phyloP scores from a whole-genome alignment of 2,329 filamentous ascomycete genomes.

The Hymenoscyphus repandus region DNA sequence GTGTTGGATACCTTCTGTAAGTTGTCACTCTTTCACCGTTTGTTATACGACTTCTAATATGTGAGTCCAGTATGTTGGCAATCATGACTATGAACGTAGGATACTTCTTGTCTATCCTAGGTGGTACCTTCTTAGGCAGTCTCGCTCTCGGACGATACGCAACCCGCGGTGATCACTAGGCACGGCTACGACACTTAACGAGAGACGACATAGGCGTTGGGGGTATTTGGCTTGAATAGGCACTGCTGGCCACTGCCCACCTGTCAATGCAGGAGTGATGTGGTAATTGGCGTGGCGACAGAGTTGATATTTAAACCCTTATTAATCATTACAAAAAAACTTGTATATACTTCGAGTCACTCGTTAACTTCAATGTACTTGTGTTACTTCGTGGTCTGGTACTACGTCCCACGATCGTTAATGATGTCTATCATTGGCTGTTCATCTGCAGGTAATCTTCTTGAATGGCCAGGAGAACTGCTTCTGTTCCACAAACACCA shows the following conservation, averaged over 20 bases:
- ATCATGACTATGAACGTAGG: slow-evolving; percentile 88
- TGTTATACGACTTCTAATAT: slow-evolving; percentile 5
- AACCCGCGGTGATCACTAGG: slow-evolving; percentile 17
- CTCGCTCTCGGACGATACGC: slow-evolving; percentile 39
- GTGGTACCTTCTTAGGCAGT: slow-evolving; percentile 79
- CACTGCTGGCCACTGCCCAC: neutral
- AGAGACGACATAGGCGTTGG: neutral
- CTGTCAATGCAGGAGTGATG: neutral
- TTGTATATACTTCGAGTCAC: neutral
- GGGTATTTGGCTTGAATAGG: neutral
- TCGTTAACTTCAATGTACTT: neutral
- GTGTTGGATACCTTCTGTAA: slow-evolving; percentile 80
- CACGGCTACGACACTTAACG: neutral
- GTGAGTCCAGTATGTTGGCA: slow-evolving; percentile 68
- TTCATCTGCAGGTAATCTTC: too few species aligned
- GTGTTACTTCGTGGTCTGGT: neutral
- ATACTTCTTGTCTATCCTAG: slow-evolving; percentile 77
- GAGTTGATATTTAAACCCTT: neutral
- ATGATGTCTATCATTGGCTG: too few species aligned
- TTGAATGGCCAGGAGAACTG: too few species aligned
- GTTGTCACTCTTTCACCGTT: slow-evolving; percentile 34
- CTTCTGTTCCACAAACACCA: too few species aligned
- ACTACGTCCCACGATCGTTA: neutral
- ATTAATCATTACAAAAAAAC: neutral
- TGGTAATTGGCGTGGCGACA: neutral